These are phyloP conservation scores for Candida sanyaensis DNA, from an alignment of 1,139 yeast species.

Conservation along the genomic window DNA sequence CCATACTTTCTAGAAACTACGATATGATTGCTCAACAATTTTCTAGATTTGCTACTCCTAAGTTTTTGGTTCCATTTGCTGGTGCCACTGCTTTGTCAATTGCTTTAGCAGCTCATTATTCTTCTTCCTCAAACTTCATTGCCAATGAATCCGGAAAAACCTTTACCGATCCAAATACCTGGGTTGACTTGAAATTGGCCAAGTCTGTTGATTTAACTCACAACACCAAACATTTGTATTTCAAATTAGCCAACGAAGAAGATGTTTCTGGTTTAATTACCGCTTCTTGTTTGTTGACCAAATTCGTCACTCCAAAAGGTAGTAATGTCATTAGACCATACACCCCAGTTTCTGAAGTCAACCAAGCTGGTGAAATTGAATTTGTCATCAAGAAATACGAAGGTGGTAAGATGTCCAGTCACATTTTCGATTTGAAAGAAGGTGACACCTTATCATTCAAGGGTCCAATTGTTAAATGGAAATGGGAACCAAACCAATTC, in stretches of 20 bases:
- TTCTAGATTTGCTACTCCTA: constrained; percentile 20
- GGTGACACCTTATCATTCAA: constrained; percentile 86
- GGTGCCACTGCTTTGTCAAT: constrained; percentile 52
- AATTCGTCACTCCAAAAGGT: constrained; percentile 83
- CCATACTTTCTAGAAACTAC: background rate
- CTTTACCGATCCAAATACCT: constrained; percentile 69
- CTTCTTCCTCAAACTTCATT: constrained; percentile 23
- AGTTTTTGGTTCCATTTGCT: constrained; percentile 38
- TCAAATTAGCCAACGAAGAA: constrained; percentile 69
- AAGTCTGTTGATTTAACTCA: constrained; percentile 56
- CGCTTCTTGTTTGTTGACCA: constrained; percentile 81
- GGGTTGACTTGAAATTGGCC: constrained; percentile 79
- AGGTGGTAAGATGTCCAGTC: constrained; percentile 81
- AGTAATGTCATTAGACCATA: constrained; percentile 92
- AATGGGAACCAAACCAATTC: constrained; percentile 86
- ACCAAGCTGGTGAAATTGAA: constrained; percentile 72
- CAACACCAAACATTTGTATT: constrained; percentile 69
- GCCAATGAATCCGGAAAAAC: constrained; percentile 55
- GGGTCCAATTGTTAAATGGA: constrained; percentile 94
- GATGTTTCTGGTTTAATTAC: constrained; percentile 75
- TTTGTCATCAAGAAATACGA: constrained; percentile 85
- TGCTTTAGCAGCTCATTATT: constrained; percentile 51
- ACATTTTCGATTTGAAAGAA: constrained; percentile 68
- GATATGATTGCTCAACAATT: constrained; percentile 11
- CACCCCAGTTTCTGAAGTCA: constrained; percentile 82